Conservation (phyloP, 805 yeast genomes). For the Spathaspora boniae region DNA sequence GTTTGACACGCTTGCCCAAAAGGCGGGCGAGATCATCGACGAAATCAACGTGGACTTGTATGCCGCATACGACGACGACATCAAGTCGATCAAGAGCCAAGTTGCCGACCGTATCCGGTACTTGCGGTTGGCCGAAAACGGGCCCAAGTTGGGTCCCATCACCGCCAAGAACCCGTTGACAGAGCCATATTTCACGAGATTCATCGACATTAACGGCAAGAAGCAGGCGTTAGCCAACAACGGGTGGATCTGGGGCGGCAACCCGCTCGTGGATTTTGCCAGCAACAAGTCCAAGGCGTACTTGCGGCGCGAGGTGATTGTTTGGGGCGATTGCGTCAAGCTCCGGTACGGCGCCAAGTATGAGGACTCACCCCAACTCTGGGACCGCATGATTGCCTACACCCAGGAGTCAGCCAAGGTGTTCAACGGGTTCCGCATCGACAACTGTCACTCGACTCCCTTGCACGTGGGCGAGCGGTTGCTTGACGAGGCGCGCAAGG, state of each 20-base stretch:
- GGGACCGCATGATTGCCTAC: constrained; percentile 85
- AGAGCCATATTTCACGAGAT: constrained; percentile 85
- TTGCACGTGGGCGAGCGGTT: constrained; percentile 88
- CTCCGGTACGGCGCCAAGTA: constrained; percentile 76
- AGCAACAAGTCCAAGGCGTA: constrained; percentile 75
- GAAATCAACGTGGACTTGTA: constrained; percentile 76
- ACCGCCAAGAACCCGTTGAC: constrained; percentile 54
- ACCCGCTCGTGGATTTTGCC: constrained; percentile 92
- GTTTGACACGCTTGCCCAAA: constrained; percentile 23
- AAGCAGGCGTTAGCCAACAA: constrained; percentile 82
- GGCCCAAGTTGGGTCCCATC: constrained; percentile 74
- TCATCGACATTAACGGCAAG: constrained; percentile 50
- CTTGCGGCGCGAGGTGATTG: constrained; percentile 85
- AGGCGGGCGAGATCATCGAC: constrained; percentile 58
- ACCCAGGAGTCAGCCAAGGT: constrained; percentile 65
- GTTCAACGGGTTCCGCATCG: constrained; percentile 88
- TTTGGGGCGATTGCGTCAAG: constrained; percentile 98
- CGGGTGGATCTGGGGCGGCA: constrained; percentile 99
- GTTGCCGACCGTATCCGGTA: constrained; percentile 73
- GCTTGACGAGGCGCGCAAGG: constrained; percentile 81
- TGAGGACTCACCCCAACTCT: constrained; percentile 81
- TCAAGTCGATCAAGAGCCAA: constrained; percentile 61
- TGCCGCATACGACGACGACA: constrained; percentile 71
- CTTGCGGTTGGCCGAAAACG: constrained; percentile 71
- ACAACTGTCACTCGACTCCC: constrained; percentile 96